These are phyloP conservation scores for Fusarium buxicola DNA, from an alignment of 2,329 filamentous ascomycete genomes.

Conservation along the genomic window DNA sequence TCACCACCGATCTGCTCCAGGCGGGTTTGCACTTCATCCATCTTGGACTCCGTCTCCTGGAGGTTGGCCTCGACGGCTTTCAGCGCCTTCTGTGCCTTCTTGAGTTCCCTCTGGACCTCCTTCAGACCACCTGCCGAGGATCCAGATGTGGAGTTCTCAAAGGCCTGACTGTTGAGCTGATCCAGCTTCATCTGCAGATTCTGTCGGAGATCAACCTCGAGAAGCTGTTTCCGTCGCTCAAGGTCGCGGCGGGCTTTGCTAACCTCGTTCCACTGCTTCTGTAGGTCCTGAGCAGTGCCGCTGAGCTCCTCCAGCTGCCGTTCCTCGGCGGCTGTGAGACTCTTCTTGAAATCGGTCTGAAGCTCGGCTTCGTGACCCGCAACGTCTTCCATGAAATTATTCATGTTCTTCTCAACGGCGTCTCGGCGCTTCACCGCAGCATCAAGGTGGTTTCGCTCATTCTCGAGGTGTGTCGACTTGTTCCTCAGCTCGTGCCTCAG, in stretches of 20 bases:
- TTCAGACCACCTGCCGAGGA: slow-evolving; percentile 75
- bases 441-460: slow-evolving; percentile 78
- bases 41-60: slow-evolving; percentile 77
- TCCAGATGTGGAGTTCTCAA: slow-evolving; percentile 72
- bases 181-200: slow-evolving; percentile 90
- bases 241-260: slow-evolving; percentile 80
- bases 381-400: slow-evolving; percentile 80
- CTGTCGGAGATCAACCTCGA: slow-evolving; percentile 90
- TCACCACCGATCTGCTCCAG: slow-evolving; percentile 67
- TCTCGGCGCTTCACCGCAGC: slow-evolving; percentile 72
- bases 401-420: slow-evolving; percentile 79
- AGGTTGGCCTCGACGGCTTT: slow-evolving; percentile 76
- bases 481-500: slow-evolving; percentile 80
- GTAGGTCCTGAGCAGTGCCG: slow-evolving; percentile 76
- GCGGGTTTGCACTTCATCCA: slow-evolving; percentile 65
- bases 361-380: slow-evolving; percentile 84
- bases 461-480: slow-evolving; percentile 80
- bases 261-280: slow-evolving; percentile 80
- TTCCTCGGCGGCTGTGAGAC: slow-evolving; percentile 85
- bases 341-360: slow-evolving; percentile 90
- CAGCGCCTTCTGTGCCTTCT: slow-evolving; percentile 78
- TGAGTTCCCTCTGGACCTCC: slow-evolving; percentile 83
- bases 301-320: slow-evolving; percentile 79
- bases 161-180: slow-evolving; percentile 81
- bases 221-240: slow-evolving; percentile 81